A percentile compares a stretch with the other conserved stretches of the same genome.
phyloP scores from a whole-genome alignment of 805 yeast species.

The Cyberlindnera nakhonratchasimensis region DNA sequence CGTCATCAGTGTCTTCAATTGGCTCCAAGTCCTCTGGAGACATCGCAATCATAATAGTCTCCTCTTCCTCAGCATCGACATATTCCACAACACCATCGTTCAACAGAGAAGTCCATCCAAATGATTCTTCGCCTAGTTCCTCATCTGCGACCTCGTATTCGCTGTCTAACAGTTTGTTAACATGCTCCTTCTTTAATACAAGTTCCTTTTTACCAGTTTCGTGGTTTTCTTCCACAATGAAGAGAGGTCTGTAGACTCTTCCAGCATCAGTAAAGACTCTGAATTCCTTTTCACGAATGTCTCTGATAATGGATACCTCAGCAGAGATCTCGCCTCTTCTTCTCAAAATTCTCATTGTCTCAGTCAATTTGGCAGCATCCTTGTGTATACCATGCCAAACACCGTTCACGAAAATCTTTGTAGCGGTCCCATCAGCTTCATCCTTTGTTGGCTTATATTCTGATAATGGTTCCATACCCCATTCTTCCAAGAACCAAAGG shows the following conservation, averaged over 20 bases:
- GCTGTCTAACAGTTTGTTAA: constrained; percentile 54
- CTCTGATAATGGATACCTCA: constrained; percentile 95
- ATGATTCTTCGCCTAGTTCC: constrained; percentile 28
- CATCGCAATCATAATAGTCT: constrained; percentile 98
- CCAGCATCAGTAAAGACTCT: constrained; percentile 98
- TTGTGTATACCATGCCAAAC: constrained; percentile 99
- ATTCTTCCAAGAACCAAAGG: constrained; percentile 87
- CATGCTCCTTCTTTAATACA: constrained; percentile 80
- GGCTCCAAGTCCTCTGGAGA: constrained; percentile 93
- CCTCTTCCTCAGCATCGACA: constrained; percentile 98
- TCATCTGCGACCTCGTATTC: constrained; percentile 28
- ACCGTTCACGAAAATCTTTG: constrained; percentile 95
- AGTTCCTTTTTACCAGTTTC: constrained; percentile 64
- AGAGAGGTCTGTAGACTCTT: constrained; percentile 94
- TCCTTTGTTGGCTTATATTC: constrained; percentile 92
- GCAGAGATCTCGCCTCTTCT: constrained; percentile 94
- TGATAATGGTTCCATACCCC: constrained; percentile 99
- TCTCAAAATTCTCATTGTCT: constrained; percentile 85
- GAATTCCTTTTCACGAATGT: constrained; percentile 94
- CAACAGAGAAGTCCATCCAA: constrained; percentile 83
- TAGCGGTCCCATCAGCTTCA: constrained; percentile 80
- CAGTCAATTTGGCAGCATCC: constrained; percentile 89
- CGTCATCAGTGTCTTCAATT: constrained; percentile 39
- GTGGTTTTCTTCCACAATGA: constrained; percentile 84
- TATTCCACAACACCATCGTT: constrained; percentile 90